Evolutionary conservation across 2,329 filamentous ascomycete genomes (phyloP), one percentile per base, ranked within the genome.

Genomic region (Cladosporium velox): DNA sequence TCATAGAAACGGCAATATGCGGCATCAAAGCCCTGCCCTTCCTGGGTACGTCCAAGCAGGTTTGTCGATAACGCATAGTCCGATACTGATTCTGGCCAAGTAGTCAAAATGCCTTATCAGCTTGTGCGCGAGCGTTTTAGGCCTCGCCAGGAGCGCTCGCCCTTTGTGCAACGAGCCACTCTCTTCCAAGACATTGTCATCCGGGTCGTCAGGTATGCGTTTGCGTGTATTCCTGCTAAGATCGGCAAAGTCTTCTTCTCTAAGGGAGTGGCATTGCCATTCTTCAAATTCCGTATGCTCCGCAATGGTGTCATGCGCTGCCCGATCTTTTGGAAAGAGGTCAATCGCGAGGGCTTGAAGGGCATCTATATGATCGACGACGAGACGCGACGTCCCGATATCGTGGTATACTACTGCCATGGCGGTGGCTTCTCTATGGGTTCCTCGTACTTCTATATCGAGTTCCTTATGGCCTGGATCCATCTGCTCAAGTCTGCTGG

Each of bases 361-460:
- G 91, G 91, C 2, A 78, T 94, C 4, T 94, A 90, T 88, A 86
- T 93, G 59, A 85, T 85, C 51, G 79, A 85, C 54, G 84, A 91
- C 71, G 83, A 85, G 18, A 80, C 83, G 47, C 79, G 82, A 59
- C 81, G 85, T 64, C 89, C 91, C 0, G 91, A 95, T 74, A 81
- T 95, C 65, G 88, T 93, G n/a, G 78, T 96, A 1, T 94, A 92
- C 75, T 95, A 95, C 75, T 86, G 87, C 49, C 92, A 96, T 75
- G 92, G 90, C 18, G 92, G 92, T 26, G 92, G 92, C 0, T 95
- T 96, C 76, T 87, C 87, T 7, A 91, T 96, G 88, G 92, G 92
- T 3, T 92, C 90, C 14, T 83, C 85, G 21, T 91, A 90, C 79
- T 96, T 96, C 77, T 96, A 96, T 76, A 85, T 93, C 41, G 92